phyloP scores from a whole-genome alignment of 1,284 basidiomycete genomes.

The Ceratorhiza oryzae-sativae region DNA sequence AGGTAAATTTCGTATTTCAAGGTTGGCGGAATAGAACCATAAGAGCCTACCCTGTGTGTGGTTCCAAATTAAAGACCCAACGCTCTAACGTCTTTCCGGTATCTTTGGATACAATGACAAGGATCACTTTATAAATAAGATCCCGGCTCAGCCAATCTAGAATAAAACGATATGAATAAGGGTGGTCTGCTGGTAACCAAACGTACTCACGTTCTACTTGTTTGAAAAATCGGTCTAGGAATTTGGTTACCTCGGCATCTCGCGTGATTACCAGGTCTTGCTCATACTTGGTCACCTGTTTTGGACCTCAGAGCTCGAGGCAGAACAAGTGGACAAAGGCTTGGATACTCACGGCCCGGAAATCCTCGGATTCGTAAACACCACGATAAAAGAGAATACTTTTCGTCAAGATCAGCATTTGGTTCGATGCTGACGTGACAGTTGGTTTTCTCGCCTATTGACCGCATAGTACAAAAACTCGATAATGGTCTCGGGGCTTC shows the following conservation, averaged over 20 bases:
- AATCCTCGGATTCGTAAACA: constrained; percentile 42
- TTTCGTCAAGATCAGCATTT: background rate
- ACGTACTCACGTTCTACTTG: constrained; percentile 41
- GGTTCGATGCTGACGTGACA: background rate
- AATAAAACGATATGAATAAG: background rate
- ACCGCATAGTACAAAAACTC: constrained; percentile 32
- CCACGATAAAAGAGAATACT: constrained; percentile 42
- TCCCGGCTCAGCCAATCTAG: constrained; percentile 38
- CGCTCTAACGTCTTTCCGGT: constrained; percentile 40
- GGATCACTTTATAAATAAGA: constrained; percentile 36
- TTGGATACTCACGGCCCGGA: constrained; percentile 25
- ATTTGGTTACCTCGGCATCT: constrained; percentile 40
- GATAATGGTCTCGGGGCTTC: constrained; percentile 22
- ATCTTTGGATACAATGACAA: constrained; percentile 41
- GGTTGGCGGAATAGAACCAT: background rate
- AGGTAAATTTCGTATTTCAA: background rate
- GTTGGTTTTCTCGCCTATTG: constrained; percentile 3
- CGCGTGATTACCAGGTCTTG: constrained; percentile 40
- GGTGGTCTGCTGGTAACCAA: background rate
- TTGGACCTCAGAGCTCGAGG: background rate
- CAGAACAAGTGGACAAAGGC: background rate
- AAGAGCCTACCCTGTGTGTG: constrained; percentile 6
- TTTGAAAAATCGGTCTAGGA: constrained; percentile 37
- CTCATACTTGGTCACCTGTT: constrained; percentile 39
- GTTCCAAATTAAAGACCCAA: constrained; percentile 41